Conservation (phyloP, 208 protist genomes). For the Trichomonas vaginalis region DNA sequence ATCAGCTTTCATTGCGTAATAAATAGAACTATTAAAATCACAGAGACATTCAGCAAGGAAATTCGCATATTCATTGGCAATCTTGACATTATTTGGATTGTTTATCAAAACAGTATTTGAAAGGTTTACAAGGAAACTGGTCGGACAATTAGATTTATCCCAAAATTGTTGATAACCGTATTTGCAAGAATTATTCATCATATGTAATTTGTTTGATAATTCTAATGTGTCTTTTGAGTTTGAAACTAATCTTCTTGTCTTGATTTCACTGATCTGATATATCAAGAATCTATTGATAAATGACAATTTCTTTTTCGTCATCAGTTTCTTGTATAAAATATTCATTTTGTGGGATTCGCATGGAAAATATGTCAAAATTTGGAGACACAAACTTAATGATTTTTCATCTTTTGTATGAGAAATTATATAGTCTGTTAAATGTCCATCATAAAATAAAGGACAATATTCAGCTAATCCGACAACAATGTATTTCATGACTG, state of each 20-base stretch:
- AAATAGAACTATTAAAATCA: neutral
- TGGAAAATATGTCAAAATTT: neutral
- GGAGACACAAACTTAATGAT: neutral
- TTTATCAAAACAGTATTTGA: neutral
- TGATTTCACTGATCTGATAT: neutral
- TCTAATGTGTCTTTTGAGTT: neutral
- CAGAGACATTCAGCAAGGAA: neutral
- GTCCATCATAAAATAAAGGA: neutral
- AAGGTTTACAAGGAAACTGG: neutral
- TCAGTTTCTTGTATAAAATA: neutral
- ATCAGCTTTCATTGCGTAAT: neutral
- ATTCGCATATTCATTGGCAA: neutral
- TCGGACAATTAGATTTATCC: neutral
- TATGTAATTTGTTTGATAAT: neutral
- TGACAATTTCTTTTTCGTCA: neutral
- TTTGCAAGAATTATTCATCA: neutral
- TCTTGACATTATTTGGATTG: neutral
- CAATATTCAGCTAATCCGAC: neutral
- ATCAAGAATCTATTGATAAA: neutral
- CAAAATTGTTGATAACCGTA: neutral
- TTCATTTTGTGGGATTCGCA: neutral
- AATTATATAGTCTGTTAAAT: neutral
- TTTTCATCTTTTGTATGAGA: neutral
- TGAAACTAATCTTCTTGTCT: neutral
- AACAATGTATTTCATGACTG: neutral